Evolutionary conservation across 371 early-diverging fungal genomes (phyloP), one percentile per base, ranked within the genome.

Genomic region (Rhizopus stolonifer): DNA sequence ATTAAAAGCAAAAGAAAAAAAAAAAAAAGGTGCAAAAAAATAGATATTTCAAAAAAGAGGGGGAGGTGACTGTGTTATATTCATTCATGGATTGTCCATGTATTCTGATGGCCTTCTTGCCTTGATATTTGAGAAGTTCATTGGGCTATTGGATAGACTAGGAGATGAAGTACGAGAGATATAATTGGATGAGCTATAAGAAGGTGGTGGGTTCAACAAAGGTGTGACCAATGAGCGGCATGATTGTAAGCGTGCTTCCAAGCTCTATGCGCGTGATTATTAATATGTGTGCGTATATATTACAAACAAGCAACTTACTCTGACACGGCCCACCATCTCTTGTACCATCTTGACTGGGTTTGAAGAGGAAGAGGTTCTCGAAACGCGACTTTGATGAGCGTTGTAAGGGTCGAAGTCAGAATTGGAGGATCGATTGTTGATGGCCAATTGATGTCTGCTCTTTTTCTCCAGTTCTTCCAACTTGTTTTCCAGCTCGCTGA

Each of bases 291-390:
- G 38, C 36, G 4, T 38, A 46, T 2, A 46, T 42, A 45, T 47
- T 1, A 21, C 22, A 19, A 22, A 22, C 15, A 14, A 36, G n/a
- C 14, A 19, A 34, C 18, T 18, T 14, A 19, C 19, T 8, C 82
- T 82, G 34, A 86, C 86, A 24, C 86, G 74, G 24, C 84, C 80
- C n/a, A 86, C 83, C 82, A 86, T 86, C 24, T 86, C 84, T 64
- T 84, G 84, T 17, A 84, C 84, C 75, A 82, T 81, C 47, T 78
- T 81, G 45, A 86, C 84, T 6, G 84, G 82, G 60, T 83, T 86
- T 1, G 73, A 64, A 9, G 64, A 56, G 22, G 67, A 31, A 22
- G 72, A 62, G 19, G 66, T 68, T 3, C 70, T 60, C 11, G 73
- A 69, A 15, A 76, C 68, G 45, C 77, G 68, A 0, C 69, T 64